Percentiles rank a stretch among this genome's conserved stretches.
phyloP scores from a whole-genome alignment of 306 rosid species.

The Quercus mongolica region DNA sequence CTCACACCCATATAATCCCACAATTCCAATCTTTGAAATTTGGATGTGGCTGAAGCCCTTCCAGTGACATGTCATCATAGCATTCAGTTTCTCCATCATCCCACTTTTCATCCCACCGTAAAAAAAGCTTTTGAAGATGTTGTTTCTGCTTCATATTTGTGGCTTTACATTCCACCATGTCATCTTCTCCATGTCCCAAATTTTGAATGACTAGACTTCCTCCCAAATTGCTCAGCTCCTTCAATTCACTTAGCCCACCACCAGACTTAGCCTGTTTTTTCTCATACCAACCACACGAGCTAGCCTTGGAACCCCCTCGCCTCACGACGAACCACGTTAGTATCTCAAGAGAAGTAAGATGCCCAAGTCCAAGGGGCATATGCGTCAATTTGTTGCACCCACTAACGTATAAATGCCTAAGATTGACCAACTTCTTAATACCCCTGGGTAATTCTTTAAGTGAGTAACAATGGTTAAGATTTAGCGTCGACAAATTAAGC shows the following conservation, averaged over 20 bases:
- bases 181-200: background rate
- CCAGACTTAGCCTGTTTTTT: too few species aligned
- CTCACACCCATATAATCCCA: fast-evolving
- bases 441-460: fast-evolving
- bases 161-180: background rate
- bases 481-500: background rate
- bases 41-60: background rate
- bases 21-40: background rate
- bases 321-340: background rate
- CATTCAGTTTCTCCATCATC: background rate
- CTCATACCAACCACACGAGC: background rate
- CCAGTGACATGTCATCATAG: background rate
- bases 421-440: too few species aligned
- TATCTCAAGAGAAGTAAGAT: background rate
- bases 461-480: fast-evolving
- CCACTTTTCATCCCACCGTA: slow-evolving; percentile 1
- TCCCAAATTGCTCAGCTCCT: background rate
- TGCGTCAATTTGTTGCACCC: background rate
- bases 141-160: background rate
- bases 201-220: background rate
- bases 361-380: background rate
- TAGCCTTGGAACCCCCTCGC: background rate
- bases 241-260: background rate
- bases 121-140: background rate
- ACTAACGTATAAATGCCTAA: background rate